Percentiles rank a stretch among this genome's conserved stretches.
Conservation (phyloP, 2,329 filamentous ascomycete genomes). For the Teratosphaeria destructans region DNA sequence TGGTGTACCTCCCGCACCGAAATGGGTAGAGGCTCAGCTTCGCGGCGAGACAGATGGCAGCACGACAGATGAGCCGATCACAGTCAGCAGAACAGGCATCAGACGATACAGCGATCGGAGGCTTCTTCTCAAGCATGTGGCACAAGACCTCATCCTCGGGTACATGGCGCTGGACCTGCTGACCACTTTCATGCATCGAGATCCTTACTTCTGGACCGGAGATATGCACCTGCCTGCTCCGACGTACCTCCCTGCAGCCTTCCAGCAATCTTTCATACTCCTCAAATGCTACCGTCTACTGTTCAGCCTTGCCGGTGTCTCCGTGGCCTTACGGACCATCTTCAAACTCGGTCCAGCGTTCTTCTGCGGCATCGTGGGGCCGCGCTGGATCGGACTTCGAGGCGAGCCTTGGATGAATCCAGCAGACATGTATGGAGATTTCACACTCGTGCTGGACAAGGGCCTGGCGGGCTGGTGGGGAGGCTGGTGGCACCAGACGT, state of each 20-base stretch:
- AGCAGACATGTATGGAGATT: constrained; percentile 43
- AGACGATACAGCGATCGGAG: constrained; percentile 25
- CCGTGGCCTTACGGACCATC: constrained; percentile 50
- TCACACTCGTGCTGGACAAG: constrained; percentile 48
- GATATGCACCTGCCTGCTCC: constrained; percentile 24
- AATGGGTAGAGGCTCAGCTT: constrained; percentile 30
- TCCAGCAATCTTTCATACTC: constrained; percentile 33
- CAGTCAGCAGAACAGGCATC: constrained; percentile 25
- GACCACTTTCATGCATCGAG: constrained; percentile 58
- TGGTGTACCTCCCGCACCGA: constrained; percentile 36
- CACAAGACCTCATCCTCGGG: constrained; percentile 37
- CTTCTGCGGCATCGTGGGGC: constrained; percentile 48
- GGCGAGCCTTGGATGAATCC: constrained; percentile 53
- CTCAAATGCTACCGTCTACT: constrained; percentile 48
- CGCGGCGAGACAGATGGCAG: constrained; percentile 17
- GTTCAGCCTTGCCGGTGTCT: constrained; percentile 47
- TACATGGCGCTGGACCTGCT: constrained; percentile 63
- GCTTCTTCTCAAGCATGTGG: constrained; percentile 25
- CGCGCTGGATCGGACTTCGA: constrained; percentile 49
- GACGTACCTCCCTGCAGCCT: constrained; percentile 35
- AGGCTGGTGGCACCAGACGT: constrained; percentile 82
- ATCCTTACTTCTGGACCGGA: constrained; percentile 60
- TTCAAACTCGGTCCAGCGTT: constrained; percentile 53
- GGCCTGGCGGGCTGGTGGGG: constrained; percentile 79
- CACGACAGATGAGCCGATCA: neutral